phyloP scores from a whole-genome alignment of 352 stramenopile species.

The Plasmopara viticola region DNA sequence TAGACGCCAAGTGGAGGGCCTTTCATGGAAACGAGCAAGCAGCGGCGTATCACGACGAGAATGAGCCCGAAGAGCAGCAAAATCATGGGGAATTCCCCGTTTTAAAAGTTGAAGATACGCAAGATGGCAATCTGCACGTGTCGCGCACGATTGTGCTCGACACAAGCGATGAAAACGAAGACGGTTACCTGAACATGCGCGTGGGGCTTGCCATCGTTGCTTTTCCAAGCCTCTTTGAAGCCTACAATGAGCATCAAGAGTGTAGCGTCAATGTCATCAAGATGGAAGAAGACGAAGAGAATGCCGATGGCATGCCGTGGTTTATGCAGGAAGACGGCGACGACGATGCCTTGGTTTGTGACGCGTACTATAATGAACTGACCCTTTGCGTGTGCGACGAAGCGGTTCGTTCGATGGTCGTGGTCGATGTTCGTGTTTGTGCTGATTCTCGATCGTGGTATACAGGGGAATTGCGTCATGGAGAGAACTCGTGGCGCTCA shows the following conservation, averaged over 20 bases:
- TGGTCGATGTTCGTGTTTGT: neutral
- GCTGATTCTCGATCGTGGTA: neutral
- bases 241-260: slow-evolving; percentile 64
- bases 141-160: slow-evolving; percentile 61
- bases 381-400: slow-evolving; percentile 48
- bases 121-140: slow-evolving; percentile 46
- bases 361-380: slow-evolving; percentile 61
- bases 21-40: slow-evolving; percentile 29
- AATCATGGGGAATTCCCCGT: slow-evolving; percentile 33
- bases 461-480: slow-evolving; percentile 51
- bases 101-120: slow-evolving; percentile 41
- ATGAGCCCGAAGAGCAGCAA: slow-evolving; percentile 22
- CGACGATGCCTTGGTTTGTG: slow-evolving; percentile 55
- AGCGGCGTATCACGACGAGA: slow-evolving; percentile 18
- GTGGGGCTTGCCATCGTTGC: slow-evolving; percentile 58
- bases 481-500: slow-evolving; percentile 41
- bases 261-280: slow-evolving; percentile 62
- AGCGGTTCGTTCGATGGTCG: slow-evolving; percentile 23
- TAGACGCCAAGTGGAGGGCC: slow-evolving; percentile 54
- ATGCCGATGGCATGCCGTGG: slow-evolving; percentile 44
- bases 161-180: slow-evolving; percentile 55
- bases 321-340: slow-evolving; percentile 66
- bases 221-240: slow-evolving; percentile 62
- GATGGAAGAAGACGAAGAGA: slow-evolving; percentile 75
- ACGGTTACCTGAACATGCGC: slow-evolving; percentile 57